Percentiles rank a stretch among this genome's conserved stretches.
Evolutionary conservation across 2,329 filamentous ascomycete genomes (phyloP).

Genomic region (Apiospora sp.): DNA sequence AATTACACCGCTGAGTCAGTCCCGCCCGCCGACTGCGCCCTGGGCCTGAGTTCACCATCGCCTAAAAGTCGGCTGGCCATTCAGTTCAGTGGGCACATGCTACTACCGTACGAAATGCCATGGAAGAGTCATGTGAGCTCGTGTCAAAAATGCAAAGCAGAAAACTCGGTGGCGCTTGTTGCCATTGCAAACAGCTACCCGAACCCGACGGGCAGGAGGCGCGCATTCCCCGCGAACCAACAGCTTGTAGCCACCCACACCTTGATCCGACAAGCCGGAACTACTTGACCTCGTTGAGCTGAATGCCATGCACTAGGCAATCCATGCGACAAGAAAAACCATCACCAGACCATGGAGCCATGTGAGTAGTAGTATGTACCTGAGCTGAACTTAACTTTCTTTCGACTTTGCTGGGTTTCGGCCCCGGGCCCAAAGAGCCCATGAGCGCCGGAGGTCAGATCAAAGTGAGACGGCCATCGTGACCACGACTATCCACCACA

Average conservation of each 20-base stretch:
- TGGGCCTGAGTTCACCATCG: not conserved
- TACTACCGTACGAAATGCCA: not conserved
- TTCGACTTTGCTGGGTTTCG: not conserved
- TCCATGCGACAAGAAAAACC: not conserved
- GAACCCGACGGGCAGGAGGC: slow-evolving; percentile 13
- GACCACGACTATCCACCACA: not conserved
- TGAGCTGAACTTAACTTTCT: slow-evolving; percentile 4
- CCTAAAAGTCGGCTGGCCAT: not conserved
- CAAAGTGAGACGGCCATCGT: slow-evolving; percentile 12
- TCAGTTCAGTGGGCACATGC: not conserved
- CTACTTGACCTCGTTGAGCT: not conserved
- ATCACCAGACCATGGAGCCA: slow-evolving; percentile 18
- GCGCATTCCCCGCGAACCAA: slow-evolving; percentile 12
- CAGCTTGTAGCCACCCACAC: not conserved
- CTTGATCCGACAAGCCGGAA: slow-evolving; percentile 13
- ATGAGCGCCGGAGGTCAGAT: slow-evolving; percentile 12
- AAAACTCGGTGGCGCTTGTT: slow-evolving; percentile 18
- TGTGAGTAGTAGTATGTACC: slow-evolving; percentile 11
- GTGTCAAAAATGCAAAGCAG: not conserved
- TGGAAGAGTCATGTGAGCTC: slow-evolving; percentile 16
- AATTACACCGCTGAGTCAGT: slow-evolving; percentile 15
- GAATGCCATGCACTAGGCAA: not conserved
- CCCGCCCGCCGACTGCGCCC: not conserved
- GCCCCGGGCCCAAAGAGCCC: not conserved
- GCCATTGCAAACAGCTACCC: slow-evolving; percentile 12